phyloP scores from a whole-genome alignment of 176 grass and related monocot genomes.

The barley (Hordeum vulgare) region DNA sequence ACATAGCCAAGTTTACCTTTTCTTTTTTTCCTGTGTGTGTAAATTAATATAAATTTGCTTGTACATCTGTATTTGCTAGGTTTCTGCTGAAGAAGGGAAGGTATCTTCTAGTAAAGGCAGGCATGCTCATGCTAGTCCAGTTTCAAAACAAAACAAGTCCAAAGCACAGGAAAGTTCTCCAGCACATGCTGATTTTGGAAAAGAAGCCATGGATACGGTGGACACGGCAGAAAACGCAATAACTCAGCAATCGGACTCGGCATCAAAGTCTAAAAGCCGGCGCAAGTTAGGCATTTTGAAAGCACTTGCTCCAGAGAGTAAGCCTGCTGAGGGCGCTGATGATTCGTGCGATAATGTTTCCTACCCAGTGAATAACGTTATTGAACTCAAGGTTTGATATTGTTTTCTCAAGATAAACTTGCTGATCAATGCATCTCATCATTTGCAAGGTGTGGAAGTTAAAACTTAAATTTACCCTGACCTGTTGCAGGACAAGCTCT shows the following conservation, averaged over 20 bases:
- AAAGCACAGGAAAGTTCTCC: slow-evolving; percentile 42
- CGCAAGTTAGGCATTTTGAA: slow-evolving; percentile 70
- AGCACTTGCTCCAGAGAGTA: slow-evolving; percentile 50
- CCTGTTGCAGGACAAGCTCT: slow-evolving; percentile 61
- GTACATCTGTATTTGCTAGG: slow-evolving; percentile 42
- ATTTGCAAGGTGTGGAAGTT: neutral
- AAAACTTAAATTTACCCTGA: slow-evolving; percentile 23
- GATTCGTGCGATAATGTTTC: slow-evolving; percentile 42
- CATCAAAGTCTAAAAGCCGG: slow-evolving; percentile 53
- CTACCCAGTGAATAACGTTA: slow-evolving; percentile 34
- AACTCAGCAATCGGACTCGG: slow-evolving; percentile 36
- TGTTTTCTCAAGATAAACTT: slow-evolving; percentile 13
- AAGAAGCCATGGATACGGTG: slow-evolving; percentile 29
- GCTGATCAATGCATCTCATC: neutral
- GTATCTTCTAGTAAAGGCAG: slow-evolving; percentile 46
- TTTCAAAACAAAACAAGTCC: slow-evolving; percentile 40
- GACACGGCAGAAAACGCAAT: slow-evolving; percentile 33
- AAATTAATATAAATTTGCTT: slow-evolving; percentile 10
- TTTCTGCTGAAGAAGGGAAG: slow-evolving; percentile 73
- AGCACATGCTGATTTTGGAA: slow-evolving; percentile 46
- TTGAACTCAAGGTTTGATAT: slow-evolving; percentile 61
- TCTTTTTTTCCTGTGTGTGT: neutral
- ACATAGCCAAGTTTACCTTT: neutral
- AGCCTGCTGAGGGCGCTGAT: slow-evolving; percentile 34
- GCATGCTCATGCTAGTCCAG: slow-evolving; percentile 37